Evolutionary conservation across 2,329 filamentous ascomycete genomes (phyloP), one percentile per base, ranked within the genome.

Genomic region (Magnaporthiopsis incrustans): DNA sequence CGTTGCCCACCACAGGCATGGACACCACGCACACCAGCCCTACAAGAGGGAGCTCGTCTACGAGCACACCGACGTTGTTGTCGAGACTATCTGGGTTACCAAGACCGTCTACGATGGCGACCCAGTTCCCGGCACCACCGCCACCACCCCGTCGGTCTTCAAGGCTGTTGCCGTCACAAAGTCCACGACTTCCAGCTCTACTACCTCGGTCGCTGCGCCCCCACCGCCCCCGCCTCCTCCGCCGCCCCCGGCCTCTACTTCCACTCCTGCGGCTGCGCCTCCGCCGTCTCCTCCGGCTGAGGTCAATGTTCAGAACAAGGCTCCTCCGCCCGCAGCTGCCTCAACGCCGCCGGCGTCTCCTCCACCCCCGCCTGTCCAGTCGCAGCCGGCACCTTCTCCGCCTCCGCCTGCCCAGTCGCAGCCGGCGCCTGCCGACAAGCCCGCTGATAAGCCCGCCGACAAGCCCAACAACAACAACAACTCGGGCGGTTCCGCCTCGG

Each of bases 1-100:
- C 67, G 69, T 77, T 68, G 77, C 76, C 72, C 69, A 74, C 65
- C 77, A 80, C 72, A 77, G 76, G 59, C 77, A 79, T 69, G 71
- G 71, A 61, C 77, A 80, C 67, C 67, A 69, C 27, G 27, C 3
- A 30, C 27, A 30, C 27, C 27, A 5, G 61, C 71, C 73, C 59
- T 62, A 68, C 25, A 76, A 77, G 70, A 72, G 71, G 62, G 71
- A 65, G 18, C n/a, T 74, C 15, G 67, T 74, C 60, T 70, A 73
- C 65, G 69, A 72, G 67, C 69, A 69, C 58, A 73, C 73, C 30
- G 70, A 76, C 57, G 71, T 75, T 12, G 74, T 77, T 60, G 69
- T 71, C 11, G 73, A 75, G 64, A 77, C 73, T 25, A 68, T 74
- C 60, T 79, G 74, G 73, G 74, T 77, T 63, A 81, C 77, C 57